Evolutionary conservation across 1,284 basidiomycete species (phyloP), one percentile per base, ranked within the genome.

Genomic region (Bjerkandera adusta): DNA sequence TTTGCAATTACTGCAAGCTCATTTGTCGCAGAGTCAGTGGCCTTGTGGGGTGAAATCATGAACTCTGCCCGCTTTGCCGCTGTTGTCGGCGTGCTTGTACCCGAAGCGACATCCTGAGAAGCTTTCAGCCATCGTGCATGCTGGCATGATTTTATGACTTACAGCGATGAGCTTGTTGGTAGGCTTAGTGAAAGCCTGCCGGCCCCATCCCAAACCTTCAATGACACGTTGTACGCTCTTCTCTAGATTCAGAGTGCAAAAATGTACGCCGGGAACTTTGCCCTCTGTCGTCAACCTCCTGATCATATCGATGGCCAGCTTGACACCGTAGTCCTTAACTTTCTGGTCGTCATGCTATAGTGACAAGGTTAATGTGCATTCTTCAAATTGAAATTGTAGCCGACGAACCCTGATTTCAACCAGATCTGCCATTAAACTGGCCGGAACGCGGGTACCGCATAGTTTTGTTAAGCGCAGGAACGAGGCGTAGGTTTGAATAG

Each of bases 161-260:
- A 89, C 89, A 34, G 73, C 71, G 51, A 92, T 91, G 27, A 92
- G 75, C 60, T 73, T 81, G 58, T 91, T 90, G 27, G 71, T 73
- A 16, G 25, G 36, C 15, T 42, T 43, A 12, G 24, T 15, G 16
- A 24, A 43, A 15, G 15, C 35, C 2, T 26, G 39, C 10, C 35
- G 22, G 20, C 33, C n/a, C 91, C 93, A 94, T 36, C 76, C 73
- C 12, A 97, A 75, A 24, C 69, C 74, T 57, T 94, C 91, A 38
- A 99, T 71, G 4, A 98, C 85, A n/a, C 84, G 81, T 43, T 87
- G 85, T 5, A 98, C 88, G 56, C 93, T 97, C 72, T 94, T 96
- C 66, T 99, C 97, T 13, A 99, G 78, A 66, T 99, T 99, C 55
- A 99, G 77, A 3, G 97, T 99, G 67, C 94, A 98, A 55, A 99